A percentile compares a stretch with the other conserved stretches of the same genome.
Evolutionary conservation across 73 alveolate genomes (phyloP).

Genomic region (Paramecium bursaria): DNA sequence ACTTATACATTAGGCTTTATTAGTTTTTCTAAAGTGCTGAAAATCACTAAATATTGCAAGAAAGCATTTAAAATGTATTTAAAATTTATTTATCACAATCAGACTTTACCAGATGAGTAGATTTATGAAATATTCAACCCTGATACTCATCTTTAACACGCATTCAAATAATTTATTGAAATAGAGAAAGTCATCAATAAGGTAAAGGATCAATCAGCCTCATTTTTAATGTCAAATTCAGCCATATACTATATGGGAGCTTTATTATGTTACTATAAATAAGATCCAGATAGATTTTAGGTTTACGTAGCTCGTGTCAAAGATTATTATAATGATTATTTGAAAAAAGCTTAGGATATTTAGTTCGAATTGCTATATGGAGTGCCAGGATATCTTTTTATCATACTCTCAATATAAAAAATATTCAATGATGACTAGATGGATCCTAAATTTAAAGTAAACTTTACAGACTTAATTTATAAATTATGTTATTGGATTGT

Average conservation of each 20-base stretch:
- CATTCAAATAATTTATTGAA: not conserved
- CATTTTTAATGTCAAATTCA: conserved; percentile 39
- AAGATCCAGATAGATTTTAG: conserved; percentile 43
- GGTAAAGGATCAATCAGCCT: not conserved
- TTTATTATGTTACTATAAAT: not conserved
- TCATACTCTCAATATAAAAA: conserved; percentile 80
- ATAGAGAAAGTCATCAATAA: not conserved
- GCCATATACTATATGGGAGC: conserved; percentile 34
- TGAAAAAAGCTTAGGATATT: conserved; percentile 28
- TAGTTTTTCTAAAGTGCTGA: conserved; percentile 17
- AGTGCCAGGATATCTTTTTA: conserved; percentile 91
- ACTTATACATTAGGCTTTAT: conserved; percentile 31
- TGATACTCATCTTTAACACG: not conserved
- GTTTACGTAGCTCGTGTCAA: not conserved
- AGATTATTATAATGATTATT: not conserved
- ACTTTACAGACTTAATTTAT: conserved; percentile 42
- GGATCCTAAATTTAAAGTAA: conserved; percentile 33
- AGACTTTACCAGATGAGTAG: conserved; percentile 3
- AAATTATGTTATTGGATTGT: conserved; percentile 12
- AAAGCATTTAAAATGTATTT: not conserved
- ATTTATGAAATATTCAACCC: conserved; percentile 1
- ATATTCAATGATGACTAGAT: conserved; percentile 44
- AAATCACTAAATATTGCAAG: not conserved
- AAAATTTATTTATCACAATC: not conserved
- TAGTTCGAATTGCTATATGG: conserved; percentile 95